Base-by-base conservation (phyloP, 1,284 basidiomycete species). In the Phellinidium pouzarii region DNA sequence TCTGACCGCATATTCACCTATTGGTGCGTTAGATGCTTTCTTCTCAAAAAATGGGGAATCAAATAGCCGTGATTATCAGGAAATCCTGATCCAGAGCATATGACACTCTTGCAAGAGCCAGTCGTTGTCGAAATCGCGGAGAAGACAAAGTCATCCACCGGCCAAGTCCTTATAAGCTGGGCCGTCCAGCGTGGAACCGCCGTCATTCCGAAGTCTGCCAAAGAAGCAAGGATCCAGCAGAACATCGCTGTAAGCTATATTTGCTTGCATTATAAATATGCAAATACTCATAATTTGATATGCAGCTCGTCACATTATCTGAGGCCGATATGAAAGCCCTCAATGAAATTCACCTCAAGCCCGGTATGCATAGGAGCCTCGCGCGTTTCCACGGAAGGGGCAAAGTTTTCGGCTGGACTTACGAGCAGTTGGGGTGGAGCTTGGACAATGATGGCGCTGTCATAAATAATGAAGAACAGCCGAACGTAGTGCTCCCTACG, bases 1-100 rank as follows among this genome's bases (percentile, higher is more conserved):
- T 1, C 61, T 86, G 38, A 79, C 84, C 25, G 84, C 82, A 1
- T 88, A 87, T 66, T 79, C 78, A 1, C 85, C 86, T 0, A 66
- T 87, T 4, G 84, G 83, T 60, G 70, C 14, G 55, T 44, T 63
- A 34, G 54, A 6, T 40, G 19, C 40, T 25, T 20, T 12, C 19
- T 22, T 27, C 48, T 38, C 26, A 17, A 9, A 34, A 17, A 37
- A 6, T 11, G 3, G 37, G 37, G 14, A 40, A 3, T 11, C 7
- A 40, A 17, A 3, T 40, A 7, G 19, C 31, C 22, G 34, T 7
- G 12, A 20, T 26, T 34, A 12, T 40, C 38, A 55, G 27, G 17
- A 23, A n/a, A 44, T 34, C 48, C 17, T n/a, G 41, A 31, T 4
- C 19, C 23, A 9, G 19, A 17, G 29, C 47, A 36, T 36, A 54